A percentile compares a stretch with the other conserved stretches of the same genome.
phyloP scores from a whole-genome alignment of 495 filamentous ascomycete genomes.

The Chaetomium cochliodes region DNA sequence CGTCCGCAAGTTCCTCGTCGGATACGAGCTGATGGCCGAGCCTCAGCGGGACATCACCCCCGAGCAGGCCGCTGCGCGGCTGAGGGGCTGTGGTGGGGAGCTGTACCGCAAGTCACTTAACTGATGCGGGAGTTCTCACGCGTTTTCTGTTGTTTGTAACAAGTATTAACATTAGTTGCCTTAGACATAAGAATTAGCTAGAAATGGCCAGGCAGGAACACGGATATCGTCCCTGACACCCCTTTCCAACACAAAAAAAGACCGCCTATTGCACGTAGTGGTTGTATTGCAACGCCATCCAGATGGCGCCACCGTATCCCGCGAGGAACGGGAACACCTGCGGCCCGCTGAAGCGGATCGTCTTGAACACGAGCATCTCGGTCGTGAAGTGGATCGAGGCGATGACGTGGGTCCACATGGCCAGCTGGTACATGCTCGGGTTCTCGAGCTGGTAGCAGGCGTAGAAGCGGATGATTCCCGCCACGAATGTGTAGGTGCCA shows the following conservation, averaged over 20 bases:
- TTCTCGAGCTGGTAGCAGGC: constrained; percentile 81
- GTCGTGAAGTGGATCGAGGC: constrained; percentile 77
- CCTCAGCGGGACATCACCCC: constrained; percentile 97
- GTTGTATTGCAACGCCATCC: constrained; percentile 77
- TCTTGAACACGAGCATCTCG: constrained; percentile 76
- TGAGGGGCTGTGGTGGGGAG: constrained; percentile 73
- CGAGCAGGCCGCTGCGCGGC: constrained; percentile 81
- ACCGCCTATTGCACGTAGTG: constrained; percentile 55
- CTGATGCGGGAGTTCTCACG: constrained; percentile 10
- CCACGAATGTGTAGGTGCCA: constrained; percentile 85
- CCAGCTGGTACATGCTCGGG: constrained; percentile 70
- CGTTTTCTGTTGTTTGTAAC: background rate
- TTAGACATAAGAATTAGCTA: constrained; percentile 8
- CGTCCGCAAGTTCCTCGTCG: constrained; percentile 93
- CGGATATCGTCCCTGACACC: background rate
- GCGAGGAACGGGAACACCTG: constrained; percentile 72
- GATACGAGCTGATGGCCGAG: constrained; percentile 94
- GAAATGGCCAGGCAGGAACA: background rate
- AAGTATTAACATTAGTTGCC: constrained; percentile 16
- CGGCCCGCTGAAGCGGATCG: constrained; percentile 63
- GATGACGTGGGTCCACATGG: constrained; percentile 73
- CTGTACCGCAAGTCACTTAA: constrained; percentile 74
- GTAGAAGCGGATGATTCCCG: constrained; percentile 73
- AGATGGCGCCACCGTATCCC: constrained; percentile 63
- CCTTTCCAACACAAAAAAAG: background rate